These are phyloP conservation scores for Bipolaris bicolor DNA, from an alignment of 2,329 filamentous ascomycete genomes.

Conservation along the genomic window DNA sequence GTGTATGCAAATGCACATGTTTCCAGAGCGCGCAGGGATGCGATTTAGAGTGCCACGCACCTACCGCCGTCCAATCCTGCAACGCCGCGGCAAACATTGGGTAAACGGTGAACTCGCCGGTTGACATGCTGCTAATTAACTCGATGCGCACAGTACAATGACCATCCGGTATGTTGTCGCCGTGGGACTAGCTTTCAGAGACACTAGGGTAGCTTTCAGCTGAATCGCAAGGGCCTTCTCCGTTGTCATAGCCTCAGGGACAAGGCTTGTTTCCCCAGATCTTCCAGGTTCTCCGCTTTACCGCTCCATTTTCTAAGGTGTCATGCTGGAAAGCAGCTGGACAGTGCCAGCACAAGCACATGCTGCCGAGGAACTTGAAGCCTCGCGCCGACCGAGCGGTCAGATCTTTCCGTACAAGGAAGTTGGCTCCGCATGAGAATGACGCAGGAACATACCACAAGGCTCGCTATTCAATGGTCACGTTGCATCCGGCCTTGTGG, in stretches of 20 bases:
- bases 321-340: background rate
- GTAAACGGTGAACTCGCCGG: background rate
- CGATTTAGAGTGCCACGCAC: background rate
- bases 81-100: background rate
- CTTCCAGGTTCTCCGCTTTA: conserved; percentile 12
- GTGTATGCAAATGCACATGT: background rate
- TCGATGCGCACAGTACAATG: background rate
- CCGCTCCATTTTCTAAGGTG: background rate
- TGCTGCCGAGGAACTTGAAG: conserved; percentile 17
- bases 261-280: conserved; percentile 18
- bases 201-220: background rate
- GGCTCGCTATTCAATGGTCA: conserved; percentile 2
- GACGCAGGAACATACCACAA: conserved; percentile 14
- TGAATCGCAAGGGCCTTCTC: background rate
- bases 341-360: conserved; percentile 10
- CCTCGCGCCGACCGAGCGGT: conserved; percentile 19
- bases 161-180: background rate
- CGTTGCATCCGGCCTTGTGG: background rate
- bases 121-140: background rate
- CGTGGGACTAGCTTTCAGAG: background rate
- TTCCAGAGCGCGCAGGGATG: background rate
- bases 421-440: conserved; percentile 9
- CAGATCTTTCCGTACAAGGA: conserved; percentile 15
- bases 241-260: background rate
- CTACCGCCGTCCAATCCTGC: background rate